Evolutionary conservation across 2,329 filamentous ascomycete species (phyloP).

Genomic region (Geosmithia flava): DNA sequence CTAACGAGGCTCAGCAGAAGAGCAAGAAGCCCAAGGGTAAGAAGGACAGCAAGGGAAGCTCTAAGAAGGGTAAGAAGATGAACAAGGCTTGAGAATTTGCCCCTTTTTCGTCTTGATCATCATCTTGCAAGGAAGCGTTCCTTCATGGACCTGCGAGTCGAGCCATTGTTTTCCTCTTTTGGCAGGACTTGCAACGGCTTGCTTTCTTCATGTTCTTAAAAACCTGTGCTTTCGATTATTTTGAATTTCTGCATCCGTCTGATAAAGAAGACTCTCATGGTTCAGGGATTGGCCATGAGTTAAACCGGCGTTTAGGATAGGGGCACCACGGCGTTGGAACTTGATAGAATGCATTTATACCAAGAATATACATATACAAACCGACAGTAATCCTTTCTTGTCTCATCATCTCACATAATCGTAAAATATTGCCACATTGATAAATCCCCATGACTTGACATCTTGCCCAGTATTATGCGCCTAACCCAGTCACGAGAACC

Average conservation of each 20-base stretch:
- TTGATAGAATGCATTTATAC: not conserved
- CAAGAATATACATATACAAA: not conserved
- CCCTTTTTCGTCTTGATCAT: not conserved
- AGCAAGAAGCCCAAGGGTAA: slow-evolving; percentile 19
- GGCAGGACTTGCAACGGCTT: not conserved
- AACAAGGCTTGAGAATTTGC: not conserved
- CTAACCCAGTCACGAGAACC: not conserved
- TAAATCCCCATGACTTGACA: too few species aligned
- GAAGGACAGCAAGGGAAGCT: slow-evolving; percentile 15
- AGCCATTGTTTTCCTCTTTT: not conserved
- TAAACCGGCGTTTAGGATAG: not conserved
- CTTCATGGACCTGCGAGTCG: not conserved
- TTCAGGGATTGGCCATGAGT: not conserved
- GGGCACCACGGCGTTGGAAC: not conserved
- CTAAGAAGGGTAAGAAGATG: slow-evolving; percentile 7
- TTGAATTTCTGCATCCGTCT: not conserved
- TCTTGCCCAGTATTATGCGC: too few species aligned
- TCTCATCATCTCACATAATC: too few species aligned
- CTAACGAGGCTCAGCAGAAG: slow-evolving; percentile 8
- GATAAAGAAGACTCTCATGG: not conserved
- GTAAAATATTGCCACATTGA: too few species aligned
- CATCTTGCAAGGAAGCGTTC: not conserved
- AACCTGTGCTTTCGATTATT: not conserved
- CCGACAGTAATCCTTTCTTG: too few species aligned
- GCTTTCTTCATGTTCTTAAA: not conserved